A percentile compares a stretch with the other conserved stretches of the same genome.
Evolutionary conservation across 2,329 filamentous ascomycete species (phyloP).

Genomic region (Exophiala sp.): DNA sequence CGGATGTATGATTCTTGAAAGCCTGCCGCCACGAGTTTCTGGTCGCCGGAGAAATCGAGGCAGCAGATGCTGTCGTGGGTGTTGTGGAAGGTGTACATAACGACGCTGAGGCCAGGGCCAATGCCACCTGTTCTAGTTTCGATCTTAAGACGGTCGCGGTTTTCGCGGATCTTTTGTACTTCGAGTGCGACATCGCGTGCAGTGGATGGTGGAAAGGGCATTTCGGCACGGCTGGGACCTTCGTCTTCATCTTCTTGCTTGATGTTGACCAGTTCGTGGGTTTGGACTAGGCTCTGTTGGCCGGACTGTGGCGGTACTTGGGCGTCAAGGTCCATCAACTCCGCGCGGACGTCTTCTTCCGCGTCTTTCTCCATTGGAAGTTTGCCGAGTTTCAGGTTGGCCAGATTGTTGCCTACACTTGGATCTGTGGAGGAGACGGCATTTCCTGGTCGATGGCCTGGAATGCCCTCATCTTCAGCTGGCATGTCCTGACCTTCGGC

Average conservation of each 20-base stretch:
- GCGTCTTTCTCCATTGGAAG: conserved; percentile 80
- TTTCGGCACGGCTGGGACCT: conserved; percentile 69
- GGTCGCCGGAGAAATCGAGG: conserved; percentile 92
- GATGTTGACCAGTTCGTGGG: conserved; percentile 74
- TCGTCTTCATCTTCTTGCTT: conserved; percentile 90
- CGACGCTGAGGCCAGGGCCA: conserved; percentile 78
- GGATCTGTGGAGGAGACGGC: conserved; percentile 59
- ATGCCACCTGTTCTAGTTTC: conserved; percentile 79
- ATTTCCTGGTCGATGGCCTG: conserved; percentile 63
- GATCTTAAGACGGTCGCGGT: conserved; percentile 86
- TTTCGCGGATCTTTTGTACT: conserved; percentile 88
- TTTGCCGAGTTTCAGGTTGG: conserved; percentile 71
- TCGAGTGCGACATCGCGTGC: conserved; percentile 90
- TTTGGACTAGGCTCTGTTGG: conserved; percentile 71
- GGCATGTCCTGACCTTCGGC: conserved; percentile 56
- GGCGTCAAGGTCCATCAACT: conserved; percentile 81
- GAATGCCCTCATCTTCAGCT: conserved; percentile 66
- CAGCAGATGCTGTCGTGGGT: conserved; percentile 89
- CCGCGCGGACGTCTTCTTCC: conserved; percentile 78
- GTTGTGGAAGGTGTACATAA: conserved; percentile 99
- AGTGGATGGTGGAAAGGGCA: conserved; percentile 83
- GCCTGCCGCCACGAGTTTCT: conserved; percentile 79
- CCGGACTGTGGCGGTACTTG: conserved; percentile 69
- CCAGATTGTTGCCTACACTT: conserved; percentile 53
- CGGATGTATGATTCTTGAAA: conserved; percentile 94